These are phyloP conservation scores for Biancaea sappan DNA, from an alignment of 306 rosid genomes.

Conservation along the genomic window DNA sequence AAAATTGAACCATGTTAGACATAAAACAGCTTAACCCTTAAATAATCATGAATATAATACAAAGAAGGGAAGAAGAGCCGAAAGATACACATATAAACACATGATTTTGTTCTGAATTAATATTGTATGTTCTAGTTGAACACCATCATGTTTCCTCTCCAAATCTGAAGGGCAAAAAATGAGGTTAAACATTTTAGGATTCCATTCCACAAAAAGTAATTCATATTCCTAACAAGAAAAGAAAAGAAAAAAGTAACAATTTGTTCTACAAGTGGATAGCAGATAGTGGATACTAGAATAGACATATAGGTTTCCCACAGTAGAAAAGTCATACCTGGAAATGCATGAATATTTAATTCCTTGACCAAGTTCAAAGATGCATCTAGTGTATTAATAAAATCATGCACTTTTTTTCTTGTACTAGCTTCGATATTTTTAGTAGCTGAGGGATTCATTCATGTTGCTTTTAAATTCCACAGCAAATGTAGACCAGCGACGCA, in stretches of 20 bases:
- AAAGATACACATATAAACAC: constrained; percentile 37
- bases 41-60: constrained; percentile 15
- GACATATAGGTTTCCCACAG: constrained; percentile 24
- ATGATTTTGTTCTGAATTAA: constrained; percentile 58
- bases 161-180: constrained; percentile 50
- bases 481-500: constrained; percentile 62
- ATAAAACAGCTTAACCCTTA: constrained; percentile 17
- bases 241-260: constrained; percentile 16
- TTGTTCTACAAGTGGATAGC: neutral
- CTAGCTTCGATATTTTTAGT: constrained; percentile 47
- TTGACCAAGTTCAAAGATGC: neutral
- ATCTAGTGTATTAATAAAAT: constrained; percentile 27
- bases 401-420: constrained; percentile 39
- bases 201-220: constrained; percentile 22
- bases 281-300: constrained; percentile 25
- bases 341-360: constrained; percentile 14
- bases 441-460: constrained; percentile 41
- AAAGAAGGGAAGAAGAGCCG: neutral
- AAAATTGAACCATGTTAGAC: constrained; percentile 17
- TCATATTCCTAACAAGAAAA: neutral
- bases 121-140: constrained; percentile 47
- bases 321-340: constrained; percentile 49
- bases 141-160: constrained; percentile 45
- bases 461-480: constrained; percentile 47
- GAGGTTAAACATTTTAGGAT: constrained; percentile 33